Conservation (phyloP, 768 basidiomycete species). For the Pseudohyphozyma bogoriensis region DNA sequence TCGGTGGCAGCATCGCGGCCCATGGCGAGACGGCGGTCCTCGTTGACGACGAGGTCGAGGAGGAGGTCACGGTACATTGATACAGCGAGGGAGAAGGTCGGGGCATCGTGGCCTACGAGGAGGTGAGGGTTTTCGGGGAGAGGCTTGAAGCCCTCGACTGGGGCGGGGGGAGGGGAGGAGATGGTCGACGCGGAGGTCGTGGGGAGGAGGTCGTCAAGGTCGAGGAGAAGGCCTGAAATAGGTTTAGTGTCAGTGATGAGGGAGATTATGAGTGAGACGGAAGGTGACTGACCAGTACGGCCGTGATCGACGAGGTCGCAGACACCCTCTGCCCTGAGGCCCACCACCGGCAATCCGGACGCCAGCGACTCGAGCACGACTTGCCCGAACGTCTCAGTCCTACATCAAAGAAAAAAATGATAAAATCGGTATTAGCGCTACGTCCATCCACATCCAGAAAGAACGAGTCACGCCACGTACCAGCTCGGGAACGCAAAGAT, state of each 20-base stretch:
- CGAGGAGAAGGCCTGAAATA: slow-evolving; percentile 21
- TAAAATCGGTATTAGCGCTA: background rate
- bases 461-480: no score
- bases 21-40: slow-evolving; percentile 12
- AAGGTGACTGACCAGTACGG: slow-evolving; percentile 9
- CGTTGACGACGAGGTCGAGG: background rate
- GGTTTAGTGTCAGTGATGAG: no score
- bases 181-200: background rate
- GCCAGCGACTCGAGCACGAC: slow-evolving; percentile 45
- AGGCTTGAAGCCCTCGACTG: background rate
- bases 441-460: background rate
- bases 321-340: slow-evolving; percentile 43
- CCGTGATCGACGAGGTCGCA: slow-evolving; percentile 31
- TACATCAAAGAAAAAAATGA: slow-evolving; percentile 2
- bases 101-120: slow-evolving; percentile 6
- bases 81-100: slow-evolving; percentile 16
- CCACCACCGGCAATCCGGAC: slow-evolving; percentile 44
- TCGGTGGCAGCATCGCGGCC: background rate
- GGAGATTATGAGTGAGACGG: no score
- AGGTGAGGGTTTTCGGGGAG: slow-evolving; percentile 15
- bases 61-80: slow-evolving; percentile 15
- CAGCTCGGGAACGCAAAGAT: slow-evolving; percentile 43
- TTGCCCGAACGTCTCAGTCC: slow-evolving; percentile 40
- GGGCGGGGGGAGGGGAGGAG: background rate
- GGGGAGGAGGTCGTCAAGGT: slow-evolving; percentile 19